Percentiles rank a stretch among this genome's conserved stretches.
These are phyloP conservation scores for Cryphonectria naterciae DNA, from an alignment of 2,329 filamentous ascomycete genomes.

Conservation along the genomic window DNA sequence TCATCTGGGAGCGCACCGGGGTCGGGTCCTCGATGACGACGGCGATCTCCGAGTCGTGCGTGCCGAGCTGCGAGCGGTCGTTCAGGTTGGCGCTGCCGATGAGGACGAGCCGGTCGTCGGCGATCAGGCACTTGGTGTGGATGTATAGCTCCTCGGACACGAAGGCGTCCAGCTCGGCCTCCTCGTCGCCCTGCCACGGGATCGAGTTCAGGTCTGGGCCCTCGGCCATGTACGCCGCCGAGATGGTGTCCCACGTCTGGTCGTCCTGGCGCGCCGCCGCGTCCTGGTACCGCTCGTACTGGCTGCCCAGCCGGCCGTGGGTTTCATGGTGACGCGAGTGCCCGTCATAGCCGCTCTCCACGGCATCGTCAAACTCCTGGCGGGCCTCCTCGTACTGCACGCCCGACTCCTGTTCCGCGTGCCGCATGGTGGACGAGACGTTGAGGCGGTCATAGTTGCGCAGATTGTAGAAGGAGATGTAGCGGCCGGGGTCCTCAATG, in stretches of 20 bases:
- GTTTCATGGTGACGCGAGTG: conserved; percentile 38
- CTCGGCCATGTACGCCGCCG: conserved; percentile 80
- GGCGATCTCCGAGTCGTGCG: conserved; percentile 88
- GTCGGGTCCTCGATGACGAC: conserved; percentile 85
- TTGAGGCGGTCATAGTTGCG: conserved; percentile 86
- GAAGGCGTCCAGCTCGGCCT: conserved; percentile 83
- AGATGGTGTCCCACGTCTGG: conserved; percentile 73
- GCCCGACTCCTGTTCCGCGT: conserved; percentile 64
- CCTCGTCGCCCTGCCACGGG: conserved; percentile 75
- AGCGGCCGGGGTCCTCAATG: conserved; percentile 68
- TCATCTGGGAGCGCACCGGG: conserved; percentile 72
- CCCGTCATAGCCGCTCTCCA: conserved; percentile 51
- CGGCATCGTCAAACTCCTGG: conserved; percentile 63
- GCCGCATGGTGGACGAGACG: conserved; percentile 62
- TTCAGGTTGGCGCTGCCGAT: conserved; percentile 92
- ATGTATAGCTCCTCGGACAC: conserved; percentile 97
- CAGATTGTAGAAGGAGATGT: conserved; percentile 85
- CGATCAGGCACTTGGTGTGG: conserved; percentile 88
- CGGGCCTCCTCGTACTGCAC: conserved; percentile 70
- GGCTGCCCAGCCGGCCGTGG: conserved; percentile 43
- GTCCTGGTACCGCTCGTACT: conserved; percentile 74
- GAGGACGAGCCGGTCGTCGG: conserved; percentile 82
- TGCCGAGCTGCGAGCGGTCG: conserved; percentile 86
- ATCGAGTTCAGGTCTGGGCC: conserved; percentile 68
- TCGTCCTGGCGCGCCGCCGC: conserved; percentile 61